These are phyloP conservation scores for Botrytis galanthina DNA, from an alignment of 2,329 filamentous ascomycete genomes.

Conservation along the genomic window DNA sequence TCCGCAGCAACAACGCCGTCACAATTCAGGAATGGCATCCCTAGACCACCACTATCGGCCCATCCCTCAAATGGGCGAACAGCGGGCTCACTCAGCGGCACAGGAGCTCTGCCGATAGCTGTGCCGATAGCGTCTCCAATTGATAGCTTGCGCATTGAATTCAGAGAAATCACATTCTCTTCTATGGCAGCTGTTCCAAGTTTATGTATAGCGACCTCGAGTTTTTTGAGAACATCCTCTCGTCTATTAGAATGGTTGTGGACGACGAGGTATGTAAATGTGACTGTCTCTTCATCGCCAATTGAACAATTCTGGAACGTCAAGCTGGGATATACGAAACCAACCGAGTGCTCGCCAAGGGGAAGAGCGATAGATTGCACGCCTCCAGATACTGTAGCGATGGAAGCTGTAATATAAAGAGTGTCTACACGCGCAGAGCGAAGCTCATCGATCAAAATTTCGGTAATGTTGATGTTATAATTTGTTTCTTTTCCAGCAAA, in stretches of 20 bases:
- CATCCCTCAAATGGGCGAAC: slow-evolving; percentile 5
- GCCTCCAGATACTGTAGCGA: neutral
- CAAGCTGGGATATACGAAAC: slow-evolving; percentile 7
- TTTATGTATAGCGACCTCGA: neutral
- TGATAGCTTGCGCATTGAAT: neutral
- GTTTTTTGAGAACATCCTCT: slow-evolving; percentile 1
- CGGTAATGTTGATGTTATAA: neutral
- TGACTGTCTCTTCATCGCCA: slow-evolving; percentile 4
- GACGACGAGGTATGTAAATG: slow-evolving; percentile 3
- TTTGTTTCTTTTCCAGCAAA: slow-evolving; percentile 3
- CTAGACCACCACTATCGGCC: slow-evolving; percentile 1
- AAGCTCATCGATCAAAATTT: neutral
- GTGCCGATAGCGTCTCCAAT: slow-evolving; percentile 11
- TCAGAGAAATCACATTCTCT: neutral
- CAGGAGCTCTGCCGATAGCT: neutral
- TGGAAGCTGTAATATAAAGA: slow-evolving; percentile 9
- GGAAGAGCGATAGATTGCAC: neutral
- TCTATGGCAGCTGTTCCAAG: slow-evolving; percentile 3
- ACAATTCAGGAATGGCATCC: slow-evolving; percentile 14
- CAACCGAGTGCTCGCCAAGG: neutral
- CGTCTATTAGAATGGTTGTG: slow-evolving; percentile 8
- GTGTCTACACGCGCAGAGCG: slow-evolving; percentile 3
- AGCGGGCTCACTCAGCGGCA: neutral
- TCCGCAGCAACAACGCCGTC: slow-evolving; percentile 6
- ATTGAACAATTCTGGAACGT: neutral